Percentiles rank a stretch among this genome's conserved stretches.
These are phyloP conservation scores for Lentithecium fluviatile DNA, from an alignment of 495 filamentous ascomycete species.

Conservation along the genomic window DNA sequence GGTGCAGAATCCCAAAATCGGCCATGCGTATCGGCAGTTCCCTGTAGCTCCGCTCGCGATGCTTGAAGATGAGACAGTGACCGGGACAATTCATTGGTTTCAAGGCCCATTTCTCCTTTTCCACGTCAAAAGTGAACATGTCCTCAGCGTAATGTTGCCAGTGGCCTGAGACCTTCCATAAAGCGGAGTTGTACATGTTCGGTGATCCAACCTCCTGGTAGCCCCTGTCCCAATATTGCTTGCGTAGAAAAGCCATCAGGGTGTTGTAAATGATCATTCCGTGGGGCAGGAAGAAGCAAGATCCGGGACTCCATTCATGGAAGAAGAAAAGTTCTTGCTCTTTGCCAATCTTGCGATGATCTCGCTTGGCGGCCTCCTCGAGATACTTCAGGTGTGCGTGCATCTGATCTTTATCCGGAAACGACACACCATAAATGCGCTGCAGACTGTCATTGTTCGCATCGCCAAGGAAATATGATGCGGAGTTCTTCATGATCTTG, in stretches of 20 bases:
- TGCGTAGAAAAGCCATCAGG: conserved; percentile 71
- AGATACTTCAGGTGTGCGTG: conserved; percentile 86
- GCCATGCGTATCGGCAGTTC: conserved; percentile 88
- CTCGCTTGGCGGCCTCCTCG: conserved; percentile 93
- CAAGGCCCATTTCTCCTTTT: conserved; percentile 81
- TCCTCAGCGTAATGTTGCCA: conserved; percentile 95
- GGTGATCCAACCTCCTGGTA: conserved; percentile 95
- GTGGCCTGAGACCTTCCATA: conserved; percentile 95
- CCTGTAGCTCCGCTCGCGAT: conserved; percentile 77
- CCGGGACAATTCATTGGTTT: conserved; percentile 99
- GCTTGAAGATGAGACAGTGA: conserved; percentile 74
- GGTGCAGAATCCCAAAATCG: conserved; percentile 92
- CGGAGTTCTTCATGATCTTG: conserved; percentile 92
- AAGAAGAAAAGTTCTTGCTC: conserved; percentile 98
- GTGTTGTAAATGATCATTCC: conserved; percentile 91
- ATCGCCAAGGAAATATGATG: conserved; percentile 95
- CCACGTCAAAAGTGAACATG: conserved; percentile 90
- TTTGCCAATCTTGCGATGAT: conserved; percentile 84
- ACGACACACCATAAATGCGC: conserved; percentile 93
- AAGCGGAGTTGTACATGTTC: conserved; percentile 86
- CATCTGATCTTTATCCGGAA: conserved; percentile 94
- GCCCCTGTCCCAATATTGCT: conserved; percentile 88
- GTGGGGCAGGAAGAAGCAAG: conserved; percentile 90
- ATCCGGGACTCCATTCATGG: conserved; percentile 84
- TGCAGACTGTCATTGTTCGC: conserved; percentile 89